Evolutionary conservation across 495 filamentous ascomycete genomes (phyloP).

Genomic region (Aspergillus ostianus): DNA sequence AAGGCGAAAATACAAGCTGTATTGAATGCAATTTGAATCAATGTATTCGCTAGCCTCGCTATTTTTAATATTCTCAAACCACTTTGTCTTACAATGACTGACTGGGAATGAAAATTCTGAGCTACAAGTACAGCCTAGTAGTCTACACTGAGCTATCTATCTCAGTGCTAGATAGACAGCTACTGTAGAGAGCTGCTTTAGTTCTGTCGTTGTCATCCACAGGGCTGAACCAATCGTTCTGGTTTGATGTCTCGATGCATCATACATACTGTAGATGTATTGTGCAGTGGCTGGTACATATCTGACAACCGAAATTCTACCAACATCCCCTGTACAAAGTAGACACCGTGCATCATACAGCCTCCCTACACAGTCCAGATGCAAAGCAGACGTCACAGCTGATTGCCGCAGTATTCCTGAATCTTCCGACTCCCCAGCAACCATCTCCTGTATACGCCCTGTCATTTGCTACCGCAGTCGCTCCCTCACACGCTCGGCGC

Average conservation of each 20-base stretch:
- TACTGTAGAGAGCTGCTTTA: too few relatives aligned
- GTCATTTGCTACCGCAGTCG: constrained; percentile 24
- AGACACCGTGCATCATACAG: too few relatives aligned
- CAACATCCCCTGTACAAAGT: constrained; percentile 5
- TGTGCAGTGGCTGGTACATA: too few relatives aligned
- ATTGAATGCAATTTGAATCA: too few relatives aligned
- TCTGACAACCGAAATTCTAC: not conserved
- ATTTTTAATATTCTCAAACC: not conserved
- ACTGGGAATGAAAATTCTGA: not conserved
- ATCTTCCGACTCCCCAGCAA: constrained; percentile 28
- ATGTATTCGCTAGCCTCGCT: not conserved
- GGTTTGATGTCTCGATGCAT: too few relatives aligned
- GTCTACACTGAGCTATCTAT: too few relatives aligned
- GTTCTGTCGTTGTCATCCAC: constrained; percentile 13
- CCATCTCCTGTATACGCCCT: constrained; percentile 10
- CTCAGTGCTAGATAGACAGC: too few relatives aligned
- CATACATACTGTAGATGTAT: too few relatives aligned
- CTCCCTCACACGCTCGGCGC: constrained; percentile 6
- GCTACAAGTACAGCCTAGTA: not conserved
- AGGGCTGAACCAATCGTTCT: constrained; percentile 30
- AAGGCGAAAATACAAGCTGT: not conserved
- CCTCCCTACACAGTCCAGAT: not conserved
- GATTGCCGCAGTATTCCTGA: constrained; percentile 29
- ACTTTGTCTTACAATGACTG: not conserved
- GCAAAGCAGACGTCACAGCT: constrained; percentile 18